Base-by-base conservation (phyloP, 805 yeast genomes). In the Yarrowia sp. region DNA sequence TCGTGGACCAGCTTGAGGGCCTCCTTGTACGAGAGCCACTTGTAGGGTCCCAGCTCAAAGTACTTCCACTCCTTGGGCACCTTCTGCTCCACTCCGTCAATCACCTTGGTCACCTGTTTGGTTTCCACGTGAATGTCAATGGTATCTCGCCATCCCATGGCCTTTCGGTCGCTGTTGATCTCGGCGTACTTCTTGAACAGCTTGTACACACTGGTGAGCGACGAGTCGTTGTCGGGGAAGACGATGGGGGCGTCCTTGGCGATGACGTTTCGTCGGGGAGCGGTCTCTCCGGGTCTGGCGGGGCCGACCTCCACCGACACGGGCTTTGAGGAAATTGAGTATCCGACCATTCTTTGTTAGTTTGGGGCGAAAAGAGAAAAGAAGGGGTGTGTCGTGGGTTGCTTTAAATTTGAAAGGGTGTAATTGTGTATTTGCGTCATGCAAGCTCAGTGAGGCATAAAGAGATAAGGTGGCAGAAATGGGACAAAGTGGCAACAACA, bases 31-130 rank as follows among this genome's bases (percentile, higher is more conserved):
- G 87, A 81, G 64, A 86, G 81, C 76, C 81, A 88, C 66, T 85
- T 77, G 79, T 92, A 95, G 49, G 84, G 83, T 9, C 90, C 82
- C 72, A 88, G 78, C 77, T 95, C 97, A 74, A 83, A 95, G 76
- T 80, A 93, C 64, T 82, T 77, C 99, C 99, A 95, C 63, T 86
- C 86, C 79, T 95, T 95, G 72, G 89, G 91, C 58, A 88, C 87
- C 69, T 84, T 80, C 30, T 76, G 78, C 65, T 84, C 84, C 73
- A 88, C 82, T 66, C 98, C 98, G 70, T 92, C 89, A 54, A 95
- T 79, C 61, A 83, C 73, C 79, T 91, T 92, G 67, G 84, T 85
- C 66, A 95, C 82, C 71, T 79, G 81, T 77, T 90, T 92, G 61
- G 79, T 82, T 75, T 95, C 98, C 64, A 78, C 83, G 76, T 91